Evolutionary conservation across 768 basidiomycete species (phyloP), one percentile per base, ranked within the genome.

Genomic region (Leccinum ochraceum): DNA sequence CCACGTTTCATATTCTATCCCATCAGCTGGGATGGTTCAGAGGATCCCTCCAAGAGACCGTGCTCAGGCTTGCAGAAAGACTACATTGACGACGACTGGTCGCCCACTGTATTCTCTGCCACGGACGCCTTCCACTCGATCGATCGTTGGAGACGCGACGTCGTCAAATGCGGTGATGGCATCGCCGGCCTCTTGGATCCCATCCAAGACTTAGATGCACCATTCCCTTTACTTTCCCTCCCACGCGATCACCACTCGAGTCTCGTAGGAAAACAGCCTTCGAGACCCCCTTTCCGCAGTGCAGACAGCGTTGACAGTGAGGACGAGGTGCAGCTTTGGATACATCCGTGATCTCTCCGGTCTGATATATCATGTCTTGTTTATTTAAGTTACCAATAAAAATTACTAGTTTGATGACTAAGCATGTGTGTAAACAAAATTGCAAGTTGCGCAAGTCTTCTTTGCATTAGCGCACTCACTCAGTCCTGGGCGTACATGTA

Each of bases 61-160:
- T 52, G n/a, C 10, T 32, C 22, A 6, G 48, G 44, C 26, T 42
- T 56, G 3, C 24, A 28, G 17, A 51, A 51, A 53, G 49, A 62
- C 11, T 48, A 36, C n/a, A 17, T 28, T 1, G 56, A 62, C n/a
- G 81, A 82, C 63, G 81, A 77, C 57, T 64, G 60, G 36, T 62
- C 65, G 46, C 64, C 63, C 5, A 63, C 66, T 26, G 64, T 69
- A 9, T 66, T 63, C 32, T 67, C 42, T 28, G 61, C 61, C 6
- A 57, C 63, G 22, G 67, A 75, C 52, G 64, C 67, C 22, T 69
- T 63, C 32, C 57, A 37, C 49, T 68, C 62, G 6, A 70, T 69
- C 36, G 66, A 69, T 53, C 63, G 51, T 20, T 69, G 68, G 68
- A 69, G 68, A 57, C 66, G 49, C 39, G 54, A 62, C 50, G 59